Evolutionary conservation across 345 rosid species (phyloP).

Genomic region (Microcos paniculata): DNA sequence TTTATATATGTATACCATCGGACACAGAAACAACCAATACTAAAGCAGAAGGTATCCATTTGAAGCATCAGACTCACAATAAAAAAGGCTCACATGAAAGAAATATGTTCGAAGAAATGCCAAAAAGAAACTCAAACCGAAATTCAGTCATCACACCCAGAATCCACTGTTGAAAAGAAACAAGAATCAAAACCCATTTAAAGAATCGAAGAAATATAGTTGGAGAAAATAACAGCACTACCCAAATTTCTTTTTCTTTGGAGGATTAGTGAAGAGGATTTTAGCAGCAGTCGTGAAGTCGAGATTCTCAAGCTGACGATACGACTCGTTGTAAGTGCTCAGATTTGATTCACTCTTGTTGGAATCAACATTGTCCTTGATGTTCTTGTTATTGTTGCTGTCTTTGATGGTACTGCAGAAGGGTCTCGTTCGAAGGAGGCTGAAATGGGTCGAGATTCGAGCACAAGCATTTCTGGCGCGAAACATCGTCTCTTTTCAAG

Average conservation of each 20-base stretch:
- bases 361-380: conserved; percentile 11
- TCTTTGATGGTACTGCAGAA: conserved; percentile 30
- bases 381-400: conserved; percentile 25
- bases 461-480: conserved; percentile 38
- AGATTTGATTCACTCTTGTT: conserved; percentile 43
- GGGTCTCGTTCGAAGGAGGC: conserved; percentile 17
- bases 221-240: conserved; percentile 25
- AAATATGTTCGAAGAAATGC: conserved; percentile 34
- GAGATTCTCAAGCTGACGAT: conserved; percentile 65
- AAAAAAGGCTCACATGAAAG: background rate
- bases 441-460: conserved; percentile 28
- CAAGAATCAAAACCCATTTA: background rate
- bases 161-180: background rate
- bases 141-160: background rate
- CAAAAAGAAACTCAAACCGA: conserved; percentile 13
- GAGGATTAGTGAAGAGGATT: conserved; percentile 66
- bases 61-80: background rate
- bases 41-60: background rate
- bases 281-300: conserved; percentile 77
- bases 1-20: background rate
- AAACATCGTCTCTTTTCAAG: conserved; percentile 38
- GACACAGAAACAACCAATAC: background rate
- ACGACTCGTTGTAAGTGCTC: conserved; percentile 51
- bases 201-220: background rate
- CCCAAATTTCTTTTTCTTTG: conserved; percentile 79